Conservation (phyloP, 2,329 filamentous ascomycete species). For the Cladophialophora exuberans region DNA sequence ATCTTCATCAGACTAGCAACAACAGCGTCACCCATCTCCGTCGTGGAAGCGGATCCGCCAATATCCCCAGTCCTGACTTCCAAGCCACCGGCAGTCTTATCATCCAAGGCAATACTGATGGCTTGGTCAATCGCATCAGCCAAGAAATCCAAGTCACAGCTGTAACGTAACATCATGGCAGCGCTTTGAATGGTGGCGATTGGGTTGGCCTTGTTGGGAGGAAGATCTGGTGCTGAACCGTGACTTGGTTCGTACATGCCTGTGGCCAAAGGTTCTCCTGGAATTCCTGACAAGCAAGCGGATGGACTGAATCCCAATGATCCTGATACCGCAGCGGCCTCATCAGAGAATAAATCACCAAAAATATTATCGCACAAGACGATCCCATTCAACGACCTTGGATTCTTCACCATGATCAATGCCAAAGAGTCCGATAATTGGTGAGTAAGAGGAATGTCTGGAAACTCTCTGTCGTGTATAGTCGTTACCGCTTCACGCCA, state of each 20-base stretch:
- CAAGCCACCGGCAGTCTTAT: slow-evolving; percentile 29
- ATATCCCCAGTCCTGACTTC: slow-evolving; percentile 80
- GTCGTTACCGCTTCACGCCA: slow-evolving; percentile 84
- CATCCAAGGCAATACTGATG: slow-evolving; percentile 75
- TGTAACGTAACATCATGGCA: slow-evolving; percentile 93
- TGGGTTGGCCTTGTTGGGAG: slow-evolving; percentile 80
- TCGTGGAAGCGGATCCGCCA: slow-evolving; percentile 71
- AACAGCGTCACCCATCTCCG: slow-evolving; percentile 76
- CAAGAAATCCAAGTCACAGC: slow-evolving; percentile 74
- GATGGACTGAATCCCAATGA: slow-evolving; percentile 83
- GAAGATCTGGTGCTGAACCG: slow-evolving; percentile 51
- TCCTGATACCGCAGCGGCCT: slow-evolving; percentile 87
- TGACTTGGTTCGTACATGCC: slow-evolving; percentile 96
- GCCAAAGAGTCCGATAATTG: slow-evolving; percentile 90
- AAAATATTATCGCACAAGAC: slow-evolving; percentile 89
- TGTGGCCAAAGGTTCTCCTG: slow-evolving; percentile 59
- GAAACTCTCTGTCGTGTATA: slow-evolving; percentile 81
- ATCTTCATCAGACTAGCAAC: slow-evolving; percentile 12
- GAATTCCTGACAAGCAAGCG: slow-evolving; percentile 80
- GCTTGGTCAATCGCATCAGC: slow-evolving; percentile 78
- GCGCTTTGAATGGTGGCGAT: slow-evolving; percentile 86
- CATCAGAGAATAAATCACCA: slow-evolving; percentile 90
- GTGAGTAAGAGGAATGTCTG: slow-evolving; percentile 76
- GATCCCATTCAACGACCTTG: slow-evolving; percentile 78
- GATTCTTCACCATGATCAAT: slow-evolving; percentile 92